Conservation (phyloP, 176 grass and related monocot species). For the Lolium perenne region DNA sequence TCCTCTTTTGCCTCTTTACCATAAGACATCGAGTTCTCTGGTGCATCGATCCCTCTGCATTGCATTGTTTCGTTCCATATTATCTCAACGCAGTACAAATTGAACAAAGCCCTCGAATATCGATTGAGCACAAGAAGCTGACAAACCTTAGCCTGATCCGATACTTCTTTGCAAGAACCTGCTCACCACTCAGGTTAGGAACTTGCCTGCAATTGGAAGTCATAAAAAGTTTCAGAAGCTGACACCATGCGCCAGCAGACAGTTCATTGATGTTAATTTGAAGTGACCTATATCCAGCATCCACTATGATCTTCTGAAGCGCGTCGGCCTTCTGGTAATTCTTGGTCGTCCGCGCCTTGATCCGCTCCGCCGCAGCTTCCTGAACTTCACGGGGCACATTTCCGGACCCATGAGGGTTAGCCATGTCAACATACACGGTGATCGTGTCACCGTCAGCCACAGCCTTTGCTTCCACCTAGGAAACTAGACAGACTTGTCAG, state of each 20-base stretch:
- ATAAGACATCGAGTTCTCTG: slow-evolving; percentile 83
- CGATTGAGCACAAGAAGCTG: neutral
- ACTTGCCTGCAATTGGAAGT: slow-evolving; percentile 52
- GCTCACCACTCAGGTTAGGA: slow-evolving; percentile 25
- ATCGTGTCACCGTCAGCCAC: slow-evolving; percentile 82
- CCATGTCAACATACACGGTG: slow-evolving; percentile 63
- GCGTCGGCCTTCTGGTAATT: slow-evolving; percentile 56
- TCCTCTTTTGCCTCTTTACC: slow-evolving; percentile 84
- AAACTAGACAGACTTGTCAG: slow-evolving; percentile 26
- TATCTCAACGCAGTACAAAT: neutral
- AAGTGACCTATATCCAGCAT: slow-evolving; percentile 75
- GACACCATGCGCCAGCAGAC: neutral
- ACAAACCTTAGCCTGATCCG: slow-evolving; percentile 81
- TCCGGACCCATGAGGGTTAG: slow-evolving; percentile 44
- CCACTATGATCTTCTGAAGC: slow-evolving; percentile 69
- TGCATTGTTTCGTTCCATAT: slow-evolving; percentile 18
- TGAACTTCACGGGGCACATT: slow-evolving; percentile 58
- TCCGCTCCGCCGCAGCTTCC: slow-evolving; percentile 11
- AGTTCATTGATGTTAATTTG: neutral
- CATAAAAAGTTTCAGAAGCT: slow-evolving; percentile 5
- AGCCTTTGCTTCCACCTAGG: slow-evolving; percentile 69
- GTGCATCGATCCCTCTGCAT: slow-evolving; percentile 88
- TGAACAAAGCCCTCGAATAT: neutral
- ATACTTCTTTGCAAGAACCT: slow-evolving; percentile 66
- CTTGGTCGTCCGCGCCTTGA: slow-evolving; percentile 34